A percentile compares a stretch with the other conserved stretches of the same genome.
phyloP scores from a whole-genome alignment of 1,284 basidiomycete genomes.

The Apiotrichum veenhuisii region DNA sequence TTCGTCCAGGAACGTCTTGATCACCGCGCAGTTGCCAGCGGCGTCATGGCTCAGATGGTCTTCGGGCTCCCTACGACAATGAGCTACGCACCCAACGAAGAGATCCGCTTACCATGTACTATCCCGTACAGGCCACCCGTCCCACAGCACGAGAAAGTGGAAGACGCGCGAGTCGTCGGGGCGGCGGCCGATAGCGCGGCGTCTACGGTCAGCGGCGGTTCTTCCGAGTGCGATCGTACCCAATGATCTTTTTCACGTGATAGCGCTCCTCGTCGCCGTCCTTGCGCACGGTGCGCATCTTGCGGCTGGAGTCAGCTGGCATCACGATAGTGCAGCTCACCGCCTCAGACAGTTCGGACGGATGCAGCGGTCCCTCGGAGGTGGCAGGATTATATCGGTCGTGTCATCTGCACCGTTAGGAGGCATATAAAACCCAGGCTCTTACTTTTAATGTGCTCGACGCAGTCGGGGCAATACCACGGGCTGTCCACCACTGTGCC shows the following conservation, averaged over 20 bases:
- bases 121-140: constrained; percentile 14
- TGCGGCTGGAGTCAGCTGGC: constrained; percentile 6
- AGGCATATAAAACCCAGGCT: neutral
- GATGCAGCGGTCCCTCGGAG: constrained; percentile 15
- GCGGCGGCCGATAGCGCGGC: constrained; percentile 4
- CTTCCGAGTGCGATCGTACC: neutral
- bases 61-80: too few relatives aligned
- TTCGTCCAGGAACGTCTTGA: too few relatives aligned
- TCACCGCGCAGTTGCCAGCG: too few relatives aligned
- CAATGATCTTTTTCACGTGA: constrained; percentile 15
- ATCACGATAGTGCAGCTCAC: neutral
- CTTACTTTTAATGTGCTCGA: neutral
- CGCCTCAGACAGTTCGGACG: constrained; percentile 20
- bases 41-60: too few relatives aligned
- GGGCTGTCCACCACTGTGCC: neutral
- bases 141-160: constrained; percentile 23
- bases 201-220: neutral
- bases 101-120: constrained; percentile 14
- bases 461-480: constrained; percentile 11
- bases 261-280: constrained; percentile 10
- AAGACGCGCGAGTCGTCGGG: neutral
- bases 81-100: too few relatives aligned
- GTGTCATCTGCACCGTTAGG: constrained; percentile 8
- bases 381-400: constrained; percentile 9
- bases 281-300: constrained; percentile 8